phyloP scores from a whole-genome alignment of 768 basidiomycete genomes.

The Auricularia cornea region DNA sequence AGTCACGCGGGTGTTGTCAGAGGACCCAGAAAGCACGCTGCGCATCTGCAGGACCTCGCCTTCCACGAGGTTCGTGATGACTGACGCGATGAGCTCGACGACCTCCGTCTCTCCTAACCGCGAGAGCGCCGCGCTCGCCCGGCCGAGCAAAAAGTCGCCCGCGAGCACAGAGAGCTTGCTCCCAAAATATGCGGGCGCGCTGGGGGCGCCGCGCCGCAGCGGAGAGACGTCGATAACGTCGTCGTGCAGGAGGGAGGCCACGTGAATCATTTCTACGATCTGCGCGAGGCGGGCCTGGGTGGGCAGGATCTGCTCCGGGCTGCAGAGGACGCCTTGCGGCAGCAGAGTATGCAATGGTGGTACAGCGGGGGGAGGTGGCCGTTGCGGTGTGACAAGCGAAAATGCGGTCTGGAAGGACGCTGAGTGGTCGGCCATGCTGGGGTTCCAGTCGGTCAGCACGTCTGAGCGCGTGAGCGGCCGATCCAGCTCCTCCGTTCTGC shows the following conservation, averaged over 20 bases:
- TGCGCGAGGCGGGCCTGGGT: slow-evolving; percentile 89
- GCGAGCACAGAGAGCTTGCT: slow-evolving; percentile 93
- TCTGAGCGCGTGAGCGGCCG: slow-evolving; percentile 68
- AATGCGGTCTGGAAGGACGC: slow-evolving; percentile 50
- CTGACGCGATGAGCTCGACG: slow-evolving; percentile 85
- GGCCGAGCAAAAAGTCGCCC: slow-evolving; percentile 91
- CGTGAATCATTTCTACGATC: slow-evolving; percentile 97
- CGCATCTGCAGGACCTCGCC: slow-evolving; percentile 83
- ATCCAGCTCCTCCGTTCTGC: slow-evolving; percentile 57
- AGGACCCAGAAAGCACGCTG: slow-evolving; percentile 2
- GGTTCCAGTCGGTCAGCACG: slow-evolving; percentile 88
- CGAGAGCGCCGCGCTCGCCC: slow-evolving; percentile 80
- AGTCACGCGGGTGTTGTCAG: slow-evolving; percentile 16
- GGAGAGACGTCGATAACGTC: slow-evolving; percentile 72
- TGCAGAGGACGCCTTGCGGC: slow-evolving; percentile 24
- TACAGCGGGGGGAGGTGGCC: slow-evolving; percentile 26
- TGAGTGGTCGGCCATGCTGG: slow-evolving; percentile 71
- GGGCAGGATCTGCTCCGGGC: slow-evolving; percentile 50
- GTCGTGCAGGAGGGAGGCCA: slow-evolving; percentile 90
- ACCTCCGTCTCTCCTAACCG: slow-evolving; percentile 83
- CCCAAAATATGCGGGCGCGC: slow-evolving; percentile 70
- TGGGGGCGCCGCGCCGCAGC: slow-evolving; percentile 59
- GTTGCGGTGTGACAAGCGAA: slow-evolving; percentile 41
- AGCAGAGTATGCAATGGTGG: slow-evolving; percentile 19
- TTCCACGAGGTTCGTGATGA: slow-evolving; percentile 93